These are phyloP conservation scores for Camelina sativa DNA, from an alignment of 345 rosid species.

Conservation along the genomic window DNA sequence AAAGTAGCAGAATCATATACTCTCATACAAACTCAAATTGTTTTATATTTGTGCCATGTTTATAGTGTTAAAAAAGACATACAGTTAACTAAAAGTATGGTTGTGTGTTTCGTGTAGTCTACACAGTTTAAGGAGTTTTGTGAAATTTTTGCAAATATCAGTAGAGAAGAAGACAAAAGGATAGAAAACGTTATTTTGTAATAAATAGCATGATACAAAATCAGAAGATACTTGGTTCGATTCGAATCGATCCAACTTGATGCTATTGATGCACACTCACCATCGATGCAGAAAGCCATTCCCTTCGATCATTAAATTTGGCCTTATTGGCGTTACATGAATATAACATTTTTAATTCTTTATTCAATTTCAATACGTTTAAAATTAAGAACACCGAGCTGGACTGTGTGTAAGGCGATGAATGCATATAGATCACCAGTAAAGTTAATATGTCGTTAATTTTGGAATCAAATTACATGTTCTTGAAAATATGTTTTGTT, in stretches of 20 bases:
- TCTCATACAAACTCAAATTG: background rate
- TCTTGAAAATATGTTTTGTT: background rate
- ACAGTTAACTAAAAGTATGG: background rate
- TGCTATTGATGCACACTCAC: conserved; percentile 9
- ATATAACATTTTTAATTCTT: background rate
- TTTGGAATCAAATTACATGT: background rate
- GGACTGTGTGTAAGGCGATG: background rate
- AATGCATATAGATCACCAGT: background rate
- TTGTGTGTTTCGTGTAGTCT: background rate
- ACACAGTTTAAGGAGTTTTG: conserved; percentile 1
- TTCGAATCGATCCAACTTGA: conserved; percentile 17
- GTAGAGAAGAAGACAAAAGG: conserved; percentile 15
- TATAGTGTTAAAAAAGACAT: background rate
- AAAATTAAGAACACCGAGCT: background rate
- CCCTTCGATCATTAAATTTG: conserved; percentile 7
- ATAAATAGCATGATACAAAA: conserved; percentile 20
- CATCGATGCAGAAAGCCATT: conserved; percentile 30
- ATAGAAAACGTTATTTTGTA: conserved; percentile 8
- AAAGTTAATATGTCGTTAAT: background rate
- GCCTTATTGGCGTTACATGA: conserved; percentile 3
- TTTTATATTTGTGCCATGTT: background rate
- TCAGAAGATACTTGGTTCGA: background rate
- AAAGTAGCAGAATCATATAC: background rate
- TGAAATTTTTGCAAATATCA: background rate
- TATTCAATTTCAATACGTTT: too few species aligned